Conservation (phyloP, 2,329 filamentous ascomycete species). For the Diaporthe aspalathi region DNA sequence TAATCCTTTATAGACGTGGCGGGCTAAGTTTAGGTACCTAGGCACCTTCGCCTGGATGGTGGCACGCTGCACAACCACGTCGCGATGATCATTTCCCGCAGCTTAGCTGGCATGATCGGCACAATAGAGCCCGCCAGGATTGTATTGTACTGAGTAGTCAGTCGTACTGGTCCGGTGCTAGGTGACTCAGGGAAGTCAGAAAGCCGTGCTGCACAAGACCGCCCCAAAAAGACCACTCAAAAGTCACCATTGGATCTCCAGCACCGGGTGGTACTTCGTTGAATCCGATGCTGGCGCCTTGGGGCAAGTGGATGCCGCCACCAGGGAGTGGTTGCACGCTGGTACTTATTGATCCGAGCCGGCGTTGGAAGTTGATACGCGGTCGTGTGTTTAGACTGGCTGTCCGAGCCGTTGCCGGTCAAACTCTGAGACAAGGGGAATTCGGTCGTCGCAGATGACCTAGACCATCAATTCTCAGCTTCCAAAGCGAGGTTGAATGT, state of each 20-base stretch:
- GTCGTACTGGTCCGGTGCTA: constrained; percentile 14
- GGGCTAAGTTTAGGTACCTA: too few relatives aligned
- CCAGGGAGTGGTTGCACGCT: neutral
- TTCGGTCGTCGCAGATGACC: neutral
- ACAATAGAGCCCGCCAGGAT: neutral
- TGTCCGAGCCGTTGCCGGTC: neutral
- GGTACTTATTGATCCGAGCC: constrained; percentile 4
- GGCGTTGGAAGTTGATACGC: neutral
- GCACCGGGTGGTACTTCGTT: constrained; percentile 2
- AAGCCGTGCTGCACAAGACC: neutral
- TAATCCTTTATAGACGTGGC: accelerated
- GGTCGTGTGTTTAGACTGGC: neutral
- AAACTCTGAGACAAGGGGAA: neutral
- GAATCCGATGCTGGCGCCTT: neutral
- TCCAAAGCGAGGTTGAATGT: neutral
- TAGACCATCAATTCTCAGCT: neutral
- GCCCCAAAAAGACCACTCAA: neutral
- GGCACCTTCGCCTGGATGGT: too few relatives aligned
- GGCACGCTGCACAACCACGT: constrained; percentile 9
- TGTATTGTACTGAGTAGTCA: constrained; percentile 9
- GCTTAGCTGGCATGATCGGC: neutral
- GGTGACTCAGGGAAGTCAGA: neutral
- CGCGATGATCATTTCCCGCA: neutral
- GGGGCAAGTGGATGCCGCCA: neutral
- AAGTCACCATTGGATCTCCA: neutral